These are phyloP conservation scores for Sugiyamaella mastotermitis DNA, from an alignment of 805 yeast species.

Conservation along the genomic window DNA sequence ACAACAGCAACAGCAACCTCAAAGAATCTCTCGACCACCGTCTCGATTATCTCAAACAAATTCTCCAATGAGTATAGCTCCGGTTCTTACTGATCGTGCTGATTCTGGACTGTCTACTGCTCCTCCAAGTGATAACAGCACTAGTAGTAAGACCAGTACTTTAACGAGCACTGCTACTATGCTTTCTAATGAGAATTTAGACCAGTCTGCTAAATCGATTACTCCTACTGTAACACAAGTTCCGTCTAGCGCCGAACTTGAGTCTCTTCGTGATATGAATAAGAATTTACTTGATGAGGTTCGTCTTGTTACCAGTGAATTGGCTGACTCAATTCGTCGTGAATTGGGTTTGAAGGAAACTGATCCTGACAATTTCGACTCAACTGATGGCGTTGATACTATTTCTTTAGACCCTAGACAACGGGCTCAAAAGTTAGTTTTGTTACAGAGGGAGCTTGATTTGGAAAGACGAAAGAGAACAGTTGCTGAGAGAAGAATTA, in stretches of 20 bases:
- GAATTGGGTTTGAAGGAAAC: slow-evolving; percentile 24
- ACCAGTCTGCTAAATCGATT: slow-evolving; percentile 8
- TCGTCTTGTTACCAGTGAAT: slow-evolving; percentile 30
- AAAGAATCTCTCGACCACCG: slow-evolving; percentile 13
- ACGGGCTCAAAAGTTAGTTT: slow-evolving; percentile 20
- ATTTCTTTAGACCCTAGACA: slow-evolving; percentile 6
- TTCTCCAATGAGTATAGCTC: slow-evolving; percentile 12
- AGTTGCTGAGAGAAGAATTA: slow-evolving; percentile 19
- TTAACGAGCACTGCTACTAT: neutral
- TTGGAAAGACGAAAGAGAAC: slow-evolving; percentile 29
- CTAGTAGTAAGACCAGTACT: neutral
- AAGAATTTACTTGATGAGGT: slow-evolving; percentile 28
- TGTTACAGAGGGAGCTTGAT: slow-evolving; percentile 26
- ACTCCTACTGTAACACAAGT: slow-evolving; percentile 1
- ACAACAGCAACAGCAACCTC: slow-evolving; percentile 1
- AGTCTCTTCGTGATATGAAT: slow-evolving; percentile 19
- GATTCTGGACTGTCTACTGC: neutral
- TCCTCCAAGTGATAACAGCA: neutral
- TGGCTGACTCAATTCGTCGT: slow-evolving; percentile 33
- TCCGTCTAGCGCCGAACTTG: slow-evolving; percentile 1
- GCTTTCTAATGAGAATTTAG: slow-evolving; percentile 8
- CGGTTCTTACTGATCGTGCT: slow-evolving; percentile 18
- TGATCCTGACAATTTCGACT: neutral
- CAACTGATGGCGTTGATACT: slow-evolving; percentile 6
- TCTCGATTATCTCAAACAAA: slow-evolving; percentile 13